Evolutionary conservation across 2,329 filamentous ascomycete species (phyloP).

Genomic region (Aspergillus uvarum): DNA sequence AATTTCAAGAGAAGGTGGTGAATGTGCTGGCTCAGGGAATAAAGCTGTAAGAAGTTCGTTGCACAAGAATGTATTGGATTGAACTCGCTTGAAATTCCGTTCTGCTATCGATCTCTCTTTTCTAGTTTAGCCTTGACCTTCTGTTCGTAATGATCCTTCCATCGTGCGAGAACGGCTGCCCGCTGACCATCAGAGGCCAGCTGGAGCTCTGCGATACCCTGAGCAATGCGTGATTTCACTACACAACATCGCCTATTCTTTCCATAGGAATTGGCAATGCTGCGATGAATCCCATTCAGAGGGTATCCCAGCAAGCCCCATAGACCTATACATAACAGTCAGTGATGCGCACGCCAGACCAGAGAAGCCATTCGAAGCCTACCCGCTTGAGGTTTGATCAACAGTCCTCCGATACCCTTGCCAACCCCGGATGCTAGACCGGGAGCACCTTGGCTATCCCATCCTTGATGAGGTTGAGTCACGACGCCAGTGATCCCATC

Average conservation of each 20-base stretch:
- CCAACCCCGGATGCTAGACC: constrained; percentile 12
- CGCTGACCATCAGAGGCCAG: constrained; percentile 5
- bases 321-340: constrained; percentile 4
- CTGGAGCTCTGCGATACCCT: constrained; percentile 10
- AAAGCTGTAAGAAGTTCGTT: not conserved
- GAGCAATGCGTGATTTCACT: constrained; percentile 12
- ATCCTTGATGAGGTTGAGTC: constrained; percentile 10
- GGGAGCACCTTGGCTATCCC: constrained; percentile 5
- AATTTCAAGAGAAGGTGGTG: constrained; percentile 27
- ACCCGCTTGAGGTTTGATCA: constrained; percentile 17
- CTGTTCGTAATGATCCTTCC: not conserved
- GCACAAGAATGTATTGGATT: not conserved
- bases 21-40: not conserved
- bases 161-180: constrained; percentile 2
- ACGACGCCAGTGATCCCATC: constrained; percentile 15
- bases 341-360: not conserved
- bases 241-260: constrained; percentile 9
- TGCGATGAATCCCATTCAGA: constrained; percentile 9
- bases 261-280: constrained; percentile 14
- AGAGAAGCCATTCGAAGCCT: not conserved
- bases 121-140: not conserved
- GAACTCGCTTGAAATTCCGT: not conserved
- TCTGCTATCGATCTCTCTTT: not conserved
- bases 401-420: constrained; percentile 10
- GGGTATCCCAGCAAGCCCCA: constrained; percentile 18